Evolutionary conservation across 129 eudicot genomes (phyloP), one percentile per base, ranked within the genome.

Genomic region (Helianthus tuberosus): DNA sequence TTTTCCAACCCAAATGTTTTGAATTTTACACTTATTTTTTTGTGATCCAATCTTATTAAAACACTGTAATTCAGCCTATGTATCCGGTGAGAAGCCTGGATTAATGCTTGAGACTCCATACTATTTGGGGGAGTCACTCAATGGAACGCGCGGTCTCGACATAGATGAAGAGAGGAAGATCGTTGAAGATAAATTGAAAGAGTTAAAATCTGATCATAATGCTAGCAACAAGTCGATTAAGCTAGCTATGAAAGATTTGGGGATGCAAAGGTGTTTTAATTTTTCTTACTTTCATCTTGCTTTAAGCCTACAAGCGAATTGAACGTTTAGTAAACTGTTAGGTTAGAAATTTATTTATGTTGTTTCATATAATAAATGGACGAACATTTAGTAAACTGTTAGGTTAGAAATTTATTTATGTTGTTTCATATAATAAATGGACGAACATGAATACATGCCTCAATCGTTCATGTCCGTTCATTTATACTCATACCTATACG

Each of bases 81-180:
- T 89, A 0, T 83, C 84, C 0, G 97, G 97, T 0, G 93, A 86
- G 73, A 81, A 65, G 39, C 74, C 52, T 0, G 97, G 97, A n/a
- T 71, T 86, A 0, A 84, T 89, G 64, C 54, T 73, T 15, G 97
- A 91, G 68, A 85, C 52, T 0, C 79, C 93, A 2, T 83, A 74
- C 39, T 8, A 64, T 12, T 60, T 89, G 83, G 97, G 97, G 0
- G 89, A 86, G 46, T 58, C 96, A 0, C 80, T 86, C 0, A 86
- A 89, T 38, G 97, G 96, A 14, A 66, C 51, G 57, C 8, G 13
- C 5, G 91, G 87, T 2, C 81, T 89, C 0, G 87, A 89, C 68
- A 81, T 89, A 36, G 73, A 83, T 5, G 64, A 35, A 12, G 97
- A 91, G 84, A 79, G 74, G 59, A 77, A 69, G 71, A 25, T 89